A percentile compares a stretch with the other conserved stretches of the same genome.
Conservation (phyloP, 139 green algal genomes). For the Micractinium sp. region DNA sequence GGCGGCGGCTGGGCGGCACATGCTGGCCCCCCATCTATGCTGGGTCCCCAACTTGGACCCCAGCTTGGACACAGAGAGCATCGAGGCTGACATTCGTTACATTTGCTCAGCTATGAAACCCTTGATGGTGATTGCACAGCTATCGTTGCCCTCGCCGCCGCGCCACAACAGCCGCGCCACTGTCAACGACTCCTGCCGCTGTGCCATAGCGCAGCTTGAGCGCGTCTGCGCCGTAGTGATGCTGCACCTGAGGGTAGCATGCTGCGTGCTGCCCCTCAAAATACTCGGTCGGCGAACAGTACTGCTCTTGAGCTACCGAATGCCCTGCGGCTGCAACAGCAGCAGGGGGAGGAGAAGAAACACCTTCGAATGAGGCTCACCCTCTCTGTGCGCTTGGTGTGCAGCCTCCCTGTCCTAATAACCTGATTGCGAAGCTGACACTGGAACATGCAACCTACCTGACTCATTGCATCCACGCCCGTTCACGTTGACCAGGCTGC, state of each 20-base stretch:
- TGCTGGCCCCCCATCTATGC: no score
- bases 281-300: conserved; percentile 11
- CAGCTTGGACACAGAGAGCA: no score
- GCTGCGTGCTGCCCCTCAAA: conserved; percentile 10
- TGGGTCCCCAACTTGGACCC: no score
- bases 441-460: not conserved
- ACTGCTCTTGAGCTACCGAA: conserved; percentile 9
- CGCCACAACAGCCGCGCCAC: not conserved
- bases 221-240: conserved; percentile 21
- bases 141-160: not conserved
- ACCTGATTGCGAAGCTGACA: not conserved
- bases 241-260: conserved; percentile 2
- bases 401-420: not conserved
- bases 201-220: not conserved
- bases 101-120: no score
- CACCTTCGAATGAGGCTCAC: no score
- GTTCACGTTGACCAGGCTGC: conserved; percentile 30
- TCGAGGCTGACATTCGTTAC: no score
- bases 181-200: not conserved
- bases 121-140: no score
- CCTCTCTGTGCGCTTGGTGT: no score
- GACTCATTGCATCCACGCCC: conserved; percentile 20
- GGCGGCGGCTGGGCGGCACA: no score
- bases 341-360: not conserved
- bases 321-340: not conserved